Evolutionary conservation across 495 filamentous ascomycete species (phyloP).

Genomic region (Hypoxylon crocopeplum): DNA sequence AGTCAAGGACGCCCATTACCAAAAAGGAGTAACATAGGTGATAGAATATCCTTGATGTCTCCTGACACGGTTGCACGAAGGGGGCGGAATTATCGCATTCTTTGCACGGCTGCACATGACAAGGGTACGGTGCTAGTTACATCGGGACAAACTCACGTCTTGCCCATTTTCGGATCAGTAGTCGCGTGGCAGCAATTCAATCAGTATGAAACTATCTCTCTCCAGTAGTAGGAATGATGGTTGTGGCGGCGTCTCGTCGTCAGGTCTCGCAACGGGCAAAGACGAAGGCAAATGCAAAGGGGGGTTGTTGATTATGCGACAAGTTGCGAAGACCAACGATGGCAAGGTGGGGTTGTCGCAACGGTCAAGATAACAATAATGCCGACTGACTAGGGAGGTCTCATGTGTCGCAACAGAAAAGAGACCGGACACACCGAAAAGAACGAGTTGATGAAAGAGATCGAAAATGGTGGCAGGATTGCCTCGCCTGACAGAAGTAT

Average conservation of each 20-base stretch:
- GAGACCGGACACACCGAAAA: background rate
- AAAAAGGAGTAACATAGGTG: slow-evolving; percentile 1
- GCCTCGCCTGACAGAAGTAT: background rate
- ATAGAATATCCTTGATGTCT: slow-evolving; percentile 1
- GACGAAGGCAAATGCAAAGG: no score
- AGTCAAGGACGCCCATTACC: background rate
- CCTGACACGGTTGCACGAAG: slow-evolving; percentile 1
- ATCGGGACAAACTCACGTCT: slow-evolving; percentile 49
- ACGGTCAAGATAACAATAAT: slow-evolving; percentile 39
- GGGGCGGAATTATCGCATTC: slow-evolving; percentile 11
- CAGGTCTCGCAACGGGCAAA: slow-evolving; percentile 15
- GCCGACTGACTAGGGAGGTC: slow-evolving; percentile 27
- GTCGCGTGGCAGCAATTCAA: slow-evolving; percentile 5
- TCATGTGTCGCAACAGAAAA: slow-evolving; percentile 15
- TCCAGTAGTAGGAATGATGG: background rate
- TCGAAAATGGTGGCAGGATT: slow-evolving; percentile 1
- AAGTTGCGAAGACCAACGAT: slow-evolving; percentile 31
- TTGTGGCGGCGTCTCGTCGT: slow-evolving; percentile 16
- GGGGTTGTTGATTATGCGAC: slow-evolving; percentile 37
- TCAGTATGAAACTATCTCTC: background rate
- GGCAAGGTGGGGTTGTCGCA: slow-evolving; percentile 42
- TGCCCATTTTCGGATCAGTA: slow-evolving; percentile 47
- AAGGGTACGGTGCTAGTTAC: no score
- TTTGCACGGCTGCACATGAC: slow-evolving; percentile 13
- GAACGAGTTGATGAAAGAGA: slow-evolving; percentile 1